Evolutionary conservation across 2,329 filamentous ascomycete species (phyloP).

Genomic region (Aspergillus chevalieri): DNA sequence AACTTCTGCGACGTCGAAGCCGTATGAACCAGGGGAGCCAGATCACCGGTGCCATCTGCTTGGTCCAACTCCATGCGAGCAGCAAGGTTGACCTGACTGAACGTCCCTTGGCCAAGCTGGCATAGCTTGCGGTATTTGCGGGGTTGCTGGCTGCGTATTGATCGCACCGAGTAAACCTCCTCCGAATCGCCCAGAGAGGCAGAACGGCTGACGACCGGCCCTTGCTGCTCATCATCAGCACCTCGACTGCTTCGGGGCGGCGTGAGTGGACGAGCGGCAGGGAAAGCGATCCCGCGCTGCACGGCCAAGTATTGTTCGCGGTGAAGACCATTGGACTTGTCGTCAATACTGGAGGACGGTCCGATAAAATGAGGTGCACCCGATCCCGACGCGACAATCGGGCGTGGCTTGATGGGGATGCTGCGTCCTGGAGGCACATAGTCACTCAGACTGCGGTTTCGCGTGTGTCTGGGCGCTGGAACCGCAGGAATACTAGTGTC

Average conservation of each 20-base stretch:
- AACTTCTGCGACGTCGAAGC: conserved; percentile 60
- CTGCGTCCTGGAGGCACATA: conserved; percentile 66
- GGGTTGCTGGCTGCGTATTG: conserved; percentile 61
- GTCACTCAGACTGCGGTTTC: conserved; percentile 83
- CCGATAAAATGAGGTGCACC: conserved; percentile 43
- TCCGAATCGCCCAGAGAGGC: conserved; percentile 16
- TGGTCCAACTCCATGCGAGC: conserved; percentile 64
- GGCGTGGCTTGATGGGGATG: conserved; percentile 60
- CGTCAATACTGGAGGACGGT: conserved; percentile 41
- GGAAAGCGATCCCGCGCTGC: conserved; percentile 63
- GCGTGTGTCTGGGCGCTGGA: conserved; percentile 45
- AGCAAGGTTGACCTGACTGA: conserved; percentile 87
- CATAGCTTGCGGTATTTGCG: conserved; percentile 75
- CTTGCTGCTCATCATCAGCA: conserved; percentile 48
- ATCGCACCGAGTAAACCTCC: conserved; percentile 66
- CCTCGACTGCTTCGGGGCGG: conserved; percentile 70
- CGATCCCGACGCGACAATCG: conserved; percentile 65
- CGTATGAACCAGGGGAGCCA: conserved; percentile 7
- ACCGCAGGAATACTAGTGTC: conserved; percentile 21
- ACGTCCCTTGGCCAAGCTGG: conserved; percentile 83
- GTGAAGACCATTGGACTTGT: conserved; percentile 46
- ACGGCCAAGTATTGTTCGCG: conserved; percentile 77
- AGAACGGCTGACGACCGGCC: conserved; percentile 22
- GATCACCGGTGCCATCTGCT: conserved; percentile 14
- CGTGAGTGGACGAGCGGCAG: conserved; percentile 62